Conservation (phyloP, 208 protist genomes). For the Leishmania gerbilli region DNA sequence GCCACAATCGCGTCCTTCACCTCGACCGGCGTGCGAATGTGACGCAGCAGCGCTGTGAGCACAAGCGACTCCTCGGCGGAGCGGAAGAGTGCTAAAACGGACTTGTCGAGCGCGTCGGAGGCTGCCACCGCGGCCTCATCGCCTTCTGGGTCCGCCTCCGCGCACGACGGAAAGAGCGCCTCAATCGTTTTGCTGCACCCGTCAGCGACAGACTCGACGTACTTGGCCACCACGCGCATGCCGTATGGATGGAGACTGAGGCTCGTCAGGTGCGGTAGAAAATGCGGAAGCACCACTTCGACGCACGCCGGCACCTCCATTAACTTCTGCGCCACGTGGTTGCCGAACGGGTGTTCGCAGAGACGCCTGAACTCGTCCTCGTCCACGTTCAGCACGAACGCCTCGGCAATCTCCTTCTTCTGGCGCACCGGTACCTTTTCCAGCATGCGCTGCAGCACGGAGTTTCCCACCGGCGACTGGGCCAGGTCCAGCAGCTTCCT, state of each 20-base stretch:
- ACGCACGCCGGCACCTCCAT: conserved; percentile 70
- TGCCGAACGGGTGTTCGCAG: conserved; percentile 85
- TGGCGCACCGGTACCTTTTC: conserved; percentile 75
- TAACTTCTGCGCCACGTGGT: conserved; percentile 87
- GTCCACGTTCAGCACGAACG: conserved; percentile 80
- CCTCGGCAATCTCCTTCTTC: conserved; percentile 82
- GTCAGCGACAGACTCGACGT: conserved; percentile 43
- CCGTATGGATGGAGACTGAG: conserved; percentile 68
- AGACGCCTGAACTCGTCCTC: conserved; percentile 72
- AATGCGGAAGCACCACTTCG: conserved; percentile 55
- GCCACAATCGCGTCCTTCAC: conserved; percentile 83
- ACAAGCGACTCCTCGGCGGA: conserved; percentile 65
- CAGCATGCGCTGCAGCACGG: conserved; percentile 79
- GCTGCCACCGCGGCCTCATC: conserved; percentile 26
- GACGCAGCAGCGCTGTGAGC: conserved; percentile 64
- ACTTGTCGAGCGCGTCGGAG: conserved; percentile 39
- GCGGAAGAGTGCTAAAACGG: conserved; percentile 45
- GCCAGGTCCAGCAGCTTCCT: conserved; percentile 76
- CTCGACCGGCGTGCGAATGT: conserved; percentile 46
- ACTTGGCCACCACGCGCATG: conserved; percentile 80
- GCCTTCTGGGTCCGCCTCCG: conserved; percentile 25
- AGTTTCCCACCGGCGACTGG: conserved; percentile 76
- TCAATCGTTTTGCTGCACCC: conserved; percentile 46
- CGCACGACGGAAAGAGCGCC: conserved; percentile 37
- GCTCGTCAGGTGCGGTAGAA: conserved; percentile 41